Evolutionary conservation across 2,329 filamentous ascomycete genomes (phyloP), one percentile per base, ranked within the genome.

Genomic region (Botryotinia calthae): DNA sequence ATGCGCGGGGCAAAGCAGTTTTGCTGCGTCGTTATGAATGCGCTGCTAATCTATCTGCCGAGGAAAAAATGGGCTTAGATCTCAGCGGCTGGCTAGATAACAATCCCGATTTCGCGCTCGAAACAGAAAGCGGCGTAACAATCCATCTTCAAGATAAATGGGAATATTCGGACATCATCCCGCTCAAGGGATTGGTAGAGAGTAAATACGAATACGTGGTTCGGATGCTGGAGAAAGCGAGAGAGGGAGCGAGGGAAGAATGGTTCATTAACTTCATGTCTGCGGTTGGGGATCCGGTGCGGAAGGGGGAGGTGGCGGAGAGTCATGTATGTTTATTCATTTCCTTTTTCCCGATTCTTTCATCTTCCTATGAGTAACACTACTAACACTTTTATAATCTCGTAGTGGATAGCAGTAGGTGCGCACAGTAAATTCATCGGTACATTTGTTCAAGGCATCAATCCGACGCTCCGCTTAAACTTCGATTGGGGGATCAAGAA

Each of bases 1-100:
- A 89, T 73, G 89, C 85, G 2, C 86, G 91, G 70, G 90, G 90
- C 20, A 91, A 91, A 77, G 87, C 91, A 68, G 86, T 93, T 9
- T 85, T 93, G 6, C 80, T 93, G 61, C 87, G 91, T 18, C 88
- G 91, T 48, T 93, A 91, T 80, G 82, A 82, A 34, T 82, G 89
- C 51, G 84, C 86, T 71, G 79, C 83, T 34, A 73, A 73, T 7
- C 73, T 85, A 6, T 77, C 79, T 46, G 74, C 76, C 8, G 78
- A 79, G 16, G 75, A 75, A n/a, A 75, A 78, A 18, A 79, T 79
- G 16, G 83, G 83, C 1, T 79, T 84, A 25, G 82, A 84, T 74
- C 79, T 83, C 16, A 81, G 79, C 71, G 75, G 73, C 34, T 93
- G 91, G 91, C 85, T 87, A 0, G 86, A 92, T 82, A 92, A 93